A percentile compares a stretch with the other conserved stretches of the same genome.
These are phyloP conservation scores for Plantago major DNA, from an alignment of 257 asterid species.

Conservation along the genomic window DNA sequence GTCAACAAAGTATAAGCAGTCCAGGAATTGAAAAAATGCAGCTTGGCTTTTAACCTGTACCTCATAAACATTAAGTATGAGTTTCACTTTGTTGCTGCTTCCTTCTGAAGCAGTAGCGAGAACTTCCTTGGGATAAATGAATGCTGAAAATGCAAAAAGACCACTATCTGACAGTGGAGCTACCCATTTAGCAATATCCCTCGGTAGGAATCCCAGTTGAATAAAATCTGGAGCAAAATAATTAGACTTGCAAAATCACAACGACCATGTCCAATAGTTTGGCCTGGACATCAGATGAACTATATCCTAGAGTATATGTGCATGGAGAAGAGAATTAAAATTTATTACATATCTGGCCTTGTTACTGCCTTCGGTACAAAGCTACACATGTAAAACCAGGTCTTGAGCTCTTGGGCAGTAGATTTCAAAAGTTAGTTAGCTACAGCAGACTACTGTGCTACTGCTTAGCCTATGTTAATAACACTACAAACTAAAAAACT, in stretches of 20 bases:
- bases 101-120: conserved; percentile 83
- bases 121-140: conserved; percentile 66
- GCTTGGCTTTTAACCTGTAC: conserved; percentile 32
- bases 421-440: not conserved
- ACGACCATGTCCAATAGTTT: too few species aligned
- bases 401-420: not conserved
- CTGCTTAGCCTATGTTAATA: not conserved
- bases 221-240: conserved; percentile 46
- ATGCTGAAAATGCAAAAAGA: conserved; percentile 74
- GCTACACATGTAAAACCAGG: too few species aligned
- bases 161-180: conserved; percentile 76
- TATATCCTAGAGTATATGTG: too few species aligned
- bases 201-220: conserved; percentile 85
- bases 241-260: conserved; percentile 8
- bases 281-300: too few species aligned
- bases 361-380: too few species aligned
- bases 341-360: too few species aligned
- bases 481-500: not conserved
- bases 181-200: conserved; percentile 73
- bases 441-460: not conserved
- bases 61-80: conserved; percentile 61
- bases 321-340: too few species aligned
- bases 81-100: conserved; percentile 53
- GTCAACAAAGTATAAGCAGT: conserved; percentile 11
- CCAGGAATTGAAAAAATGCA: conserved; percentile 4